Percentiles rank a stretch among this genome's conserved stretches.
Evolutionary conservation across 768 basidiomycete genomes (phyloP).

Genomic region (Phlebiopsis gigantea): DNA sequence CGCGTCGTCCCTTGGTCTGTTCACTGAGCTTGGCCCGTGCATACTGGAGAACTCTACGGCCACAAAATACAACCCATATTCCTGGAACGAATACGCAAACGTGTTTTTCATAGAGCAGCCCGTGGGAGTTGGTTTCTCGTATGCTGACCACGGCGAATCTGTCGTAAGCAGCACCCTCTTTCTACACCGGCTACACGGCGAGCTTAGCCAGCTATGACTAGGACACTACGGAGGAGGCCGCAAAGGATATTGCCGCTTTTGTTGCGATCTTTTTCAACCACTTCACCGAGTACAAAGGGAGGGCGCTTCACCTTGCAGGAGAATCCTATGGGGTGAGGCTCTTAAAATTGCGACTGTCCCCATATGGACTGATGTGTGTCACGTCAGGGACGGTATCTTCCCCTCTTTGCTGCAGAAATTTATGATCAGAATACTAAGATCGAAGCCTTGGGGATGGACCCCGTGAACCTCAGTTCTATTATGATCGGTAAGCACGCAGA

Average conservation of each 20-base stretch:
- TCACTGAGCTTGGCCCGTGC: slow-evolving; percentile 44
- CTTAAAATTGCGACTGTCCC: too few species aligned
- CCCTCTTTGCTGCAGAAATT: slow-evolving; percentile 43
- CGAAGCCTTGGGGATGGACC: slow-evolving; percentile 39
- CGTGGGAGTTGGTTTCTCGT: slow-evolving; percentile 28
- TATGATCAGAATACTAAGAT: slow-evolving; percentile 43
- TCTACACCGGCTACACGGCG: slow-evolving; percentile 11
- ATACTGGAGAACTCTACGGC: slow-evolving; percentile 53
- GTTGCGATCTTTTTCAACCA: slow-evolving; percentile 66
- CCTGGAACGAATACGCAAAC: slow-evolving; percentile 63
- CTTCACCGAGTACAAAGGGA: slow-evolving; percentile 61
- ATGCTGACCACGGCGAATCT: slow-evolving; percentile 49
- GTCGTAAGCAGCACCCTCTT: slow-evolving; percentile 39
- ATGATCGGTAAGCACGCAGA: slow-evolving; percentile 41
- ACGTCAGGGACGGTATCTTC: slow-evolving; percentile 45
- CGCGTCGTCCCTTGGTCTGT: slow-evolving; percentile 30
- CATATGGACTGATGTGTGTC: too few species aligned
- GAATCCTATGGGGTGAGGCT: slow-evolving; percentile 48
- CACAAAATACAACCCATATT: slow-evolving; percentile 47
- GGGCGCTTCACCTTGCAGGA: slow-evolving; percentile 34
- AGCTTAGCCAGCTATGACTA: neutral
- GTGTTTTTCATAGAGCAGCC: slow-evolving; percentile 41
- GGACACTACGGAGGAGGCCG: slow-evolving; percentile 61
- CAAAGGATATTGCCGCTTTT: slow-evolving; percentile 63
- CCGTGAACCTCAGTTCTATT: slow-evolving; percentile 43